Base-by-base conservation (phyloP, 176 grass and related monocot species). In the Echinochloa phyllopogon region DNA sequence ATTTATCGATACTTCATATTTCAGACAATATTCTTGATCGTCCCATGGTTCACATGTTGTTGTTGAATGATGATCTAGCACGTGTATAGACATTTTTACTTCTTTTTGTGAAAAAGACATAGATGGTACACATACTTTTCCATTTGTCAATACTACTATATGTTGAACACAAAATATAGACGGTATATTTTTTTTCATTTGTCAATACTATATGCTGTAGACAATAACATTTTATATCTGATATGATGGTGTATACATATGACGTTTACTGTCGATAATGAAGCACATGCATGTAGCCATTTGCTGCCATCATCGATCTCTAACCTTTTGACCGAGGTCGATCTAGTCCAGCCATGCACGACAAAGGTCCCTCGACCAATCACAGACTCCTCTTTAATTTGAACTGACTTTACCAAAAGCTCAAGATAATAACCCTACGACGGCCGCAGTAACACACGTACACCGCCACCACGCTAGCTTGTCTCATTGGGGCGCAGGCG, bases 401-500 rank as follows among this genome's bases (percentile, higher is more conserved):
- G 10, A 9, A 25, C 48, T 1, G 17, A 20, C 20, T 75, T 75
- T 75, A 56, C 72, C 50, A 48, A 47, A 69, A 44, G 66, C 18
- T 14, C 23, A 27, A 24, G 9, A 20, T 59, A 36, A n/a, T 10
- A 29, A 49, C 27, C 25, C 29, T 33, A 33, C 29, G 29, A 33
- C n/a, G 38, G 58, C 40, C 58, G 44, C 40, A 62, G 57, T 78
- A 29, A 43, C 23, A 29, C 58, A 21, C 49, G 37, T n/a, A 40
- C 37, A n/a, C 76, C 10, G 18, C 10, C 60, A 80, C 62, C 62
- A 68, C 63, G 50, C 47, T 3, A 51, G 62, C 77, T 51, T 66
- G 61, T 52, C 77, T 53, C 62, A 50, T 80, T 51, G 77, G 29
- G 29, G 29, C 29, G 25, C 57, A 3, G n/a, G n/a, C n/a, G n/a